Percentiles rank a stretch among this genome's conserved stretches.
phyloP scores from a whole-genome alignment of 1,284 basidiomycete species.

The Vanrija sp. region DNA sequence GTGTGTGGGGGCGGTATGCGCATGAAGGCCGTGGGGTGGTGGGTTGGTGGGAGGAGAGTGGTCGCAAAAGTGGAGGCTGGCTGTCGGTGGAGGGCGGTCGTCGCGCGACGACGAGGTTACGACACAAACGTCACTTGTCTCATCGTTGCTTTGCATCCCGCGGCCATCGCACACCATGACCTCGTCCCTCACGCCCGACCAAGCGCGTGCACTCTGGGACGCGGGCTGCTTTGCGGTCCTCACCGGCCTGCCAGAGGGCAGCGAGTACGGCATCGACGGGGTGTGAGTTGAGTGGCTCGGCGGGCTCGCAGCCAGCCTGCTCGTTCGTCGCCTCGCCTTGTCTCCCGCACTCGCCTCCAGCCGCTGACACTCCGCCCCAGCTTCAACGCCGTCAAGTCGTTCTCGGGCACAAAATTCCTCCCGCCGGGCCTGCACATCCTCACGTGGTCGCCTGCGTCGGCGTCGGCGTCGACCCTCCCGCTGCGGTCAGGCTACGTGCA shows the following conservation, averaged over 20 bases:
- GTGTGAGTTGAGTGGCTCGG: slow-evolving; percentile 38
- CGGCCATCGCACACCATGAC: background rate
- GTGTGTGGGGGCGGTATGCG: too few relatives aligned
- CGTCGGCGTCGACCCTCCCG: slow-evolving; percentile 23
- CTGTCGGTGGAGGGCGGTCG: too few relatives aligned
- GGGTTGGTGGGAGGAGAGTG: background rate
- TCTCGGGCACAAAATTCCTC: slow-evolving; percentile 46
- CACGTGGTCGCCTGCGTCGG: slow-evolving; percentile 28
- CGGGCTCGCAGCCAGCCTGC: too few relatives aligned
- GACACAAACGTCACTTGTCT: too few relatives aligned
- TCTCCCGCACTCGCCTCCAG: background rate
- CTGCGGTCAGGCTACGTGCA: slow-evolving; percentile 28
- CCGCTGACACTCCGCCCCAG: slow-evolving; percentile 11
- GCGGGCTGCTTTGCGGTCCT: slow-evolving; percentile 47
- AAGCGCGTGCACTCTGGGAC: slow-evolving; percentile 44
- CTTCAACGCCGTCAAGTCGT: slow-evolving; percentile 30
- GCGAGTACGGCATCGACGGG: slow-evolving; percentile 46
- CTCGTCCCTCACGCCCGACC: slow-evolving; percentile 31
- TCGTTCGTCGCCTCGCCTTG: background rate
- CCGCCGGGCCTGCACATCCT: slow-evolving; percentile 47
- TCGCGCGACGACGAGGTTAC: too few relatives aligned
- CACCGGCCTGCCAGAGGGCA: slow-evolving; percentile 38
- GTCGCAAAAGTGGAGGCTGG: background rate
- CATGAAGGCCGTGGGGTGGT: background rate
- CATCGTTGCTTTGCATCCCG: background rate